A percentile compares a stretch with the other conserved stretches of the same genome.
Evolutionary conservation across 2,329 filamentous ascomycete species (phyloP).

Genomic region (Lasiodiplodia hormozganensis): DNA sequence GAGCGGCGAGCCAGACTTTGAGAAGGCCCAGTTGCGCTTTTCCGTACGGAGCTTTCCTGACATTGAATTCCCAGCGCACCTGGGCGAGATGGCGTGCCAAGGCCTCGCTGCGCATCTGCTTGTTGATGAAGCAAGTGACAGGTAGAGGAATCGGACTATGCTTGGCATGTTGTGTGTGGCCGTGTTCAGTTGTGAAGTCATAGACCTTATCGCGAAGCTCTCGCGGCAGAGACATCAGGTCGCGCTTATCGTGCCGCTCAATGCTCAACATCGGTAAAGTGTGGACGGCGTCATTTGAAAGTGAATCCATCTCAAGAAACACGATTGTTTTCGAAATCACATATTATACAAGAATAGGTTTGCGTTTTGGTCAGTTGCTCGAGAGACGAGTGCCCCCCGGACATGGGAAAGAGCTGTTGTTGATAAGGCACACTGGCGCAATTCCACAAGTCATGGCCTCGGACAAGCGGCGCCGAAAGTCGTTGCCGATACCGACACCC

Average conservation of each 20-base stretch:
- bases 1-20: not conserved
- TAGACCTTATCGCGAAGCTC: conserved; percentile 18
- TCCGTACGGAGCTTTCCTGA: conserved; percentile 2
- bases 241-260: not conserved
- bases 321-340: not conserved
- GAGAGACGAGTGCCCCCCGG: not conserved
- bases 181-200: not conserved
- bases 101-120: not conserved
- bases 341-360: not conserved
- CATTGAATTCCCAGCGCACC: conserved; percentile 4
- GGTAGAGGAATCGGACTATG: not conserved
- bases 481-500: not conserved
- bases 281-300: not conserved
- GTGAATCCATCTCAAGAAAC: not conserved
- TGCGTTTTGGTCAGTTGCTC: not conserved
- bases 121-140: not conserved
- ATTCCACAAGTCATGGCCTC: not conserved
- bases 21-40: not conserved
- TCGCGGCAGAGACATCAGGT: not conserved
- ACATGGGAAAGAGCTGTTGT: not conserved
- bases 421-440: not conserved
- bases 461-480: not conserved
- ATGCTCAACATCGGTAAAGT: not conserved
- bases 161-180: not conserved
- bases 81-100: not conserved